Conservation (phyloP, 345 rosid species). For the Nephelium lappaceum region DNA sequence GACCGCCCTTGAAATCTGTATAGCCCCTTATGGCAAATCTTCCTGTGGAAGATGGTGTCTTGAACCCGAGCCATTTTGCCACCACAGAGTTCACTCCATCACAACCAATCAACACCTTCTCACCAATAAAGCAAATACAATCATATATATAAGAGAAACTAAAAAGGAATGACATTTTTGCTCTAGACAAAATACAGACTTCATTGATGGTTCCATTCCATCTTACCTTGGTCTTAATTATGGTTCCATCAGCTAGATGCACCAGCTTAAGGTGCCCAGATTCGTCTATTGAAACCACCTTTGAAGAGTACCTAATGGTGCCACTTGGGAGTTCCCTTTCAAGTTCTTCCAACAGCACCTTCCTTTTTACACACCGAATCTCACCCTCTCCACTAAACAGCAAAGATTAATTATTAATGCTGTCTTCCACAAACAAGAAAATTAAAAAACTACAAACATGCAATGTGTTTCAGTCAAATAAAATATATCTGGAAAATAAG, state of each 20-base stretch:
- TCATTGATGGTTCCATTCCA: not conserved
- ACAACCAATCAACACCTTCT: conserved; percentile 68
- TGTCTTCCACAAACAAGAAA: not conserved
- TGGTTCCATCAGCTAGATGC: conserved; percentile 63
- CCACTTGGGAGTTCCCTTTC: conserved; percentile 57
- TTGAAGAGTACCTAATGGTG: conserved; percentile 66
- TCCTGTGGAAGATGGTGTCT: conserved; percentile 38
- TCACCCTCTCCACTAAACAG: conserved; percentile 45
- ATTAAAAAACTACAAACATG: not conserved
- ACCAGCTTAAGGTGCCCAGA: conserved; percentile 50
- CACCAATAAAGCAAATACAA: not conserved
- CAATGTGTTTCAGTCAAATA: no score
- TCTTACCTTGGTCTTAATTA: conserved; percentile 61
- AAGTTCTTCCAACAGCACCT: conserved; percentile 53
- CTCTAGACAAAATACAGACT: not conserved
- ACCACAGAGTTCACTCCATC: conserved; percentile 73
- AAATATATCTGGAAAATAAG: no score
- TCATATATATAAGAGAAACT: not conserved
- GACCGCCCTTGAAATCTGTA: conserved; percentile 39
- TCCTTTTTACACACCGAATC: conserved; percentile 57
- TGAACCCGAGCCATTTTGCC: conserved; percentile 68
- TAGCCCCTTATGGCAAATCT: conserved; percentile 51
- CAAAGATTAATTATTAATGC: not conserved
- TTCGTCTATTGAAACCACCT: conserved; percentile 61
- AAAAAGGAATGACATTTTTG: not conserved